Base-by-base conservation (phyloP, 352 stramenopile species). In the Aphanomyces astaci region DNA sequence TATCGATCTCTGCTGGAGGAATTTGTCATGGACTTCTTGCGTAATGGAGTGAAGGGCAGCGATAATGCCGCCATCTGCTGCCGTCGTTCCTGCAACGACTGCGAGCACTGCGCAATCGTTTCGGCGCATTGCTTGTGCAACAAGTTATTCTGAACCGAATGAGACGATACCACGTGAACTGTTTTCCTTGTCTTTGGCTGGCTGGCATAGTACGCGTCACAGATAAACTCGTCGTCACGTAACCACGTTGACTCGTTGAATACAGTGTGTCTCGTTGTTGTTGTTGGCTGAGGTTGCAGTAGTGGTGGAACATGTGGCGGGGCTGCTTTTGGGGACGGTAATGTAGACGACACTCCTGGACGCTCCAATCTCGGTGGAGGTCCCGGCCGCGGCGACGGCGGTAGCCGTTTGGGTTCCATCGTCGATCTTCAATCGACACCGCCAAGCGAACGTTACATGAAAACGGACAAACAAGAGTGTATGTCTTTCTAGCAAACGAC, bases 161-260 rank as follows among this genome's bases (percentile, higher is more conserved):
- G 45, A 22, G 7, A 39, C 43, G 15, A 30, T 24, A 0, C 33
- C 28, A 28, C 13, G 30, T 43, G 31, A 13, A 22, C 13, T 57
- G 17, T 7, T 9, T 17, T 36, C 15, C 24, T 66, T 66, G 27
- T 31, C 17, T n/a, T 64, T 10, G 27, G 22, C 22, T 54, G 59
- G 27, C 30, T 31, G 13, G 46, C 53, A 25, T 46, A 17, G 22
- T 68, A 68, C 25, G 62, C 62, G 9, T 59, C 32, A 25, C 22
- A 60, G 22, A 68, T 62, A 13, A 52, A 51, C 17, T 68, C 62
- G 51, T 68, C 62, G 17, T 68, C 62, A 7, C 62, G 62, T 33
- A 68, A 28, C 62, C 62, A 68, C 3, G 40, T 49, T 17, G 62
- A 60, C 24, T 59, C 51, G 36, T 43, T 43, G 36, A 15, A 43